Evolutionary conservation across 2,329 filamentous ascomycete genomes (phyloP).

Genomic region (Colletotrichum liriopes): DNA sequence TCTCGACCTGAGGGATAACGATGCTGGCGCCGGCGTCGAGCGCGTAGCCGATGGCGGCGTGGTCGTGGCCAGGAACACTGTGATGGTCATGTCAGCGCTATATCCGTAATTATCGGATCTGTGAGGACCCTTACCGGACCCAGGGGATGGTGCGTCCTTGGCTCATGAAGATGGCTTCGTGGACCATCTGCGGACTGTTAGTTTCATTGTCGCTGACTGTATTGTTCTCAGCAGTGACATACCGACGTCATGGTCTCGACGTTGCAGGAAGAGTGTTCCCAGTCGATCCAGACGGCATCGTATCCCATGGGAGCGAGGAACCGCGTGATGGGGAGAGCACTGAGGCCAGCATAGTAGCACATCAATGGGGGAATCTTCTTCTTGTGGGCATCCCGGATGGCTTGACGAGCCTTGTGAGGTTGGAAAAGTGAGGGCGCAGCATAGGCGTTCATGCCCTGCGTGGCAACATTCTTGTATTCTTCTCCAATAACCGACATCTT

Average conservation of each 20-base stretch:
- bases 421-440: slow-evolving; percentile 62
- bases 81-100: neutral
- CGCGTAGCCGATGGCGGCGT: slow-evolving; percentile 62
- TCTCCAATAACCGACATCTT: slow-evolving; percentile 37
- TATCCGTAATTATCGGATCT: neutral
- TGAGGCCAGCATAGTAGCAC: slow-evolving; percentile 59
- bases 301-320: slow-evolving; percentile 60
- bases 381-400: slow-evolving; percentile 62
- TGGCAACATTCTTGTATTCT: slow-evolving; percentile 38
- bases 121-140: slow-evolving; percentile 50
- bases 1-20: slow-evolving; percentile 64
- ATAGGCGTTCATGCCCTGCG: slow-evolving; percentile 57
- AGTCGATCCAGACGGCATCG: slow-evolving; percentile 63
- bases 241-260: slow-evolving; percentile 64
- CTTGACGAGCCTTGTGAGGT: slow-evolving; percentile 61
- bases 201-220: neutral
- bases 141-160: slow-evolving; percentile 61
- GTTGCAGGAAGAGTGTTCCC: slow-evolving; percentile 63
- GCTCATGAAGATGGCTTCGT: slow-evolving; percentile 63
- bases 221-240: neutral
- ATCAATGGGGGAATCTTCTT: slow-evolving; percentile 62
- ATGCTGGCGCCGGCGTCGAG: slow-evolving; percentile 65
- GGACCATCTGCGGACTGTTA: slow-evolving; percentile 54
- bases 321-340: slow-evolving; percentile 57
- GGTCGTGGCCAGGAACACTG: slow-evolving; percentile 61